Conservation (phyloP, 768 basidiomycete species). For the Lactarius akahatsu region DNA sequence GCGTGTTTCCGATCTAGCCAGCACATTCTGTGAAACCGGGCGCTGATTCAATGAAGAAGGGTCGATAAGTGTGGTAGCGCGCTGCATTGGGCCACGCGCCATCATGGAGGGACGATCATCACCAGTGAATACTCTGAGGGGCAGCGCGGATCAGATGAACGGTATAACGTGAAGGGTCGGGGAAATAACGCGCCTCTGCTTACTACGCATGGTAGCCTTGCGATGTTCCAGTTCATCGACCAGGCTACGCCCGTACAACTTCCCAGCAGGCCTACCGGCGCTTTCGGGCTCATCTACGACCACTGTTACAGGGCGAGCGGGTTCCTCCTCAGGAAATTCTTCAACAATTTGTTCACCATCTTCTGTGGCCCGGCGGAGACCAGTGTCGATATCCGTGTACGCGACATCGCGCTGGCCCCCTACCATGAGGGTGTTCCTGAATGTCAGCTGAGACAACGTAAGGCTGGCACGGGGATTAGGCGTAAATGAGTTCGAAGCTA, state of each 20-base stretch:
- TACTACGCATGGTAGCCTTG: slow-evolving; percentile 78
- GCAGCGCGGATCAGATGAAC: slow-evolving; percentile 9
- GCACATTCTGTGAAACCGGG: slow-evolving; percentile 45
- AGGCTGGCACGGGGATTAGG: slow-evolving; percentile 76
- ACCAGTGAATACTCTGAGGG: slow-evolving; percentile 75
- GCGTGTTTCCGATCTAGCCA: slow-evolving; percentile 45
- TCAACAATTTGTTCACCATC: slow-evolving; percentile 78
- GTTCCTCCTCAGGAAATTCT: slow-evolving; percentile 39
- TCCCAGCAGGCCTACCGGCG: slow-evolving; percentile 63
- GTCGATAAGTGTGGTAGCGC: slow-evolving; percentile 72
- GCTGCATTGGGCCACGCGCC: slow-evolving; percentile 59
- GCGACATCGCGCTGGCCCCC: slow-evolving; percentile 65
- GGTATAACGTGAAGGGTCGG: slow-evolving; percentile 1
- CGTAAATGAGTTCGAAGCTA: slow-evolving; percentile 65
- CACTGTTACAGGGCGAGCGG: slow-evolving; percentile 33
- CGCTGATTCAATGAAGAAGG: slow-evolving; percentile 54
- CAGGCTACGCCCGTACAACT: slow-evolving; percentile 81
- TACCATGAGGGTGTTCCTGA: slow-evolving; percentile 74
- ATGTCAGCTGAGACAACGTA: slow-evolving; percentile 78
- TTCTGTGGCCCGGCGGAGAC: slow-evolving; percentile 66
- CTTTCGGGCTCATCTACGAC: slow-evolving; percentile 33
- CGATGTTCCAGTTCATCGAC: slow-evolving; percentile 87
- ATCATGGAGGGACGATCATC: slow-evolving; percentile 94
- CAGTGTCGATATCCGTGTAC: slow-evolving; percentile 57
- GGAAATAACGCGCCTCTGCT: slow-evolving; percentile 62